Conservation (phyloP, 768 basidiomycete genomes). For the Tylopilus rubrobrunneus region DNA sequence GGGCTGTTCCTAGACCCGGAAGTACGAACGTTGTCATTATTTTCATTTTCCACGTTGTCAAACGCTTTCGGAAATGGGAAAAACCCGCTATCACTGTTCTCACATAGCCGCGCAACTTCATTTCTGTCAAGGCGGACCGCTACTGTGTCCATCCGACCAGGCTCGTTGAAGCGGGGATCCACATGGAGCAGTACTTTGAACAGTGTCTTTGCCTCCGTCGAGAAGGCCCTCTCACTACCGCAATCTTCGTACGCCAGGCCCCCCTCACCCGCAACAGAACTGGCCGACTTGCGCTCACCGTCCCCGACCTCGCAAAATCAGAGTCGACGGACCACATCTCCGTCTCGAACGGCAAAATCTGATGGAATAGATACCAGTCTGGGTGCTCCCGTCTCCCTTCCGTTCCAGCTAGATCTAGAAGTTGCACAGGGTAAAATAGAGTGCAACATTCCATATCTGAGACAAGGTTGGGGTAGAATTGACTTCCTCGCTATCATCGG, state of each 20-base stretch:
- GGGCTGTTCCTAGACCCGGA: conserved; percentile 88
- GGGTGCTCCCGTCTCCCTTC: conserved; percentile 44
- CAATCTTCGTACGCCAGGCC: conserved; percentile 30
- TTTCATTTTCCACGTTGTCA: conserved; percentile 35
- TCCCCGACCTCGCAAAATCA: not conserved
- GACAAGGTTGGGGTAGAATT: conserved; percentile 90
- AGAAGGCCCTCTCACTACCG: conserved; percentile 47
- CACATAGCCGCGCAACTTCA: too few species aligned
- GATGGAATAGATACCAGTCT: conserved; percentile 34
- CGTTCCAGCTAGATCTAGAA: conserved; percentile 56
- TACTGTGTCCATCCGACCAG: too few species aligned
- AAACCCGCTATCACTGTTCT: conserved; percentile 18
- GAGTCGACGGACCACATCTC: conserved; percentile 35
- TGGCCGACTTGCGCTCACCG: conserved; percentile 5
- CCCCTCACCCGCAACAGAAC: conserved; percentile 13
- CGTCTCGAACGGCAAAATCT: conserved; percentile 46
- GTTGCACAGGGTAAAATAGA: conserved; percentile 52
- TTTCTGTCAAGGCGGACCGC: too few species aligned
- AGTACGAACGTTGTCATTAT: conserved; percentile 47
- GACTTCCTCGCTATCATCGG: conserved; percentile 64
- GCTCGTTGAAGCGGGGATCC: too few species aligned
- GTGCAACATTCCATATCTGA: conserved; percentile 77
- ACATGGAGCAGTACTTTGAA: too few species aligned
- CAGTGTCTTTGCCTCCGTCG: conserved; percentile 17
- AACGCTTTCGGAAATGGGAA: conserved; percentile 43